Evolutionary conservation across 2,329 filamentous ascomycete species (phyloP), one percentile per base, ranked within the genome.

Genomic region (Polychaeton citri): DNA sequence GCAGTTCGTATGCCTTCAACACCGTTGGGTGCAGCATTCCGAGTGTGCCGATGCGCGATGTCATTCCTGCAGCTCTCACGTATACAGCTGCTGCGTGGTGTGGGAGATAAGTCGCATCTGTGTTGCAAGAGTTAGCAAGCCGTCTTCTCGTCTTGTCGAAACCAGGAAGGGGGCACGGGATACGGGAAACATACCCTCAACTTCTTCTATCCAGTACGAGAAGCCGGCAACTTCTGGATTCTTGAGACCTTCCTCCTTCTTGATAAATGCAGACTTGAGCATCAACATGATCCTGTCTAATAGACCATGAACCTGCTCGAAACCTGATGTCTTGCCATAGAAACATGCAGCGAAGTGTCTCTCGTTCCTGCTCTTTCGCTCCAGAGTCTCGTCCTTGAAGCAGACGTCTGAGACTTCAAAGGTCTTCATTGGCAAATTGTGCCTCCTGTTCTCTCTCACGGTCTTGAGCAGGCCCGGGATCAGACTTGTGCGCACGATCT

Each of bases 281-380:
- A 96, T 96, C 42, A 83, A 66, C 72, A 98, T 80, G 43, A 96
- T 65, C 36, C 90, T 79, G 61, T 98, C 90, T 30, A 98, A 67
- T 46, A 98, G 71, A 39, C 90, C 90, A 62, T 98, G 92, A 3
- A 98, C 85, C 44, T 92, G 69, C 63, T 98, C 90, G 60, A 98
- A 98, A 30, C 92, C 90, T 49, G 80, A 86, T 3, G 78, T 84
- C 70, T 90, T 94, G 54, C 87, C 87, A 62, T 88, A 95, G 73
- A 81, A 94, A 2, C 86, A 87, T 7, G 87, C 90, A n/a, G 84
- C 85, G 58, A 94, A 96, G 64, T 93, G 88, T 38, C 88, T 72
- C 68, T 95, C 84, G 59, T 98, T 98, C 47, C 85, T 76, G 48
- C 78, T 81, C 66, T 86, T 85, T 45, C 90, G 76, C 70, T 98